Evolutionary conservation across 176 grass and related monocot species (phyloP).

Genomic region (Panicum miliaceum): DNA sequence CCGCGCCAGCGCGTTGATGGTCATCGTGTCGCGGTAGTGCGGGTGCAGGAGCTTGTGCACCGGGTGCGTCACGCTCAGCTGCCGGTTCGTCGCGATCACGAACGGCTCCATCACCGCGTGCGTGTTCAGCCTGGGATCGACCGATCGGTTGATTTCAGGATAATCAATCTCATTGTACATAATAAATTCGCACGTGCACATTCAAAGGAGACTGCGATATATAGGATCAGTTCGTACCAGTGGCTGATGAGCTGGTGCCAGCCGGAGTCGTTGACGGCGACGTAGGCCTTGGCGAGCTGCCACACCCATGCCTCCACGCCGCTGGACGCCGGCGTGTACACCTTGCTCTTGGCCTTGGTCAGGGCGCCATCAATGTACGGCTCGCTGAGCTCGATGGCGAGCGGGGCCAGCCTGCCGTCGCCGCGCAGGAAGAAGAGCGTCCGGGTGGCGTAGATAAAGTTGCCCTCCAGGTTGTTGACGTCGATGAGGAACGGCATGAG

Average conservation of each 20-base stretch:
- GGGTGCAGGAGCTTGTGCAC: constrained; percentile 78
- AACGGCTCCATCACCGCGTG: constrained; percentile 85
- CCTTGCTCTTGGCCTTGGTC: constrained; percentile 55
- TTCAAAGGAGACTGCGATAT: too few relatives aligned
- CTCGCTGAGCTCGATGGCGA: constrained; percentile 89
- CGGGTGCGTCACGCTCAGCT: constrained; percentile 70
- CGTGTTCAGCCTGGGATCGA: constrained; percentile 64
- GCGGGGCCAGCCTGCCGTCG: constrained; percentile 59
- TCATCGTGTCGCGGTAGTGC: constrained; percentile 89
- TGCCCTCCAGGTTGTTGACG: constrained; percentile 58
- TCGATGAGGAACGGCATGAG: constrained; percentile 80
- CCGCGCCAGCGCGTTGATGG: constrained; percentile 78
- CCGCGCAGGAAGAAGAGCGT: constrained; percentile 70
- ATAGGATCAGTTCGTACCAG: constrained; percentile 72
- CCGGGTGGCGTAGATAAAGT: constrained; percentile 84
- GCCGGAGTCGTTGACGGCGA: constrained; percentile 79
- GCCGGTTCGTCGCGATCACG: constrained; percentile 77
- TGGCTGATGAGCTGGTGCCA: constrained; percentile 90
- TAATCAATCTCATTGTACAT: background rate
- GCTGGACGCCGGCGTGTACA: constrained; percentile 60
- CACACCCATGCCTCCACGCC: constrained; percentile 67
- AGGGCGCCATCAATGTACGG: constrained; percentile 40
- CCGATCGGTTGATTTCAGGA: background rate
- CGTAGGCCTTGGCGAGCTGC: constrained; percentile 95
- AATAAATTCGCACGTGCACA: background rate